Evolutionary conservation across 768 basidiomycete genomes (phyloP), one percentile per base, ranked within the genome.

Genomic region (Pleurotus tuber-regium): DNA sequence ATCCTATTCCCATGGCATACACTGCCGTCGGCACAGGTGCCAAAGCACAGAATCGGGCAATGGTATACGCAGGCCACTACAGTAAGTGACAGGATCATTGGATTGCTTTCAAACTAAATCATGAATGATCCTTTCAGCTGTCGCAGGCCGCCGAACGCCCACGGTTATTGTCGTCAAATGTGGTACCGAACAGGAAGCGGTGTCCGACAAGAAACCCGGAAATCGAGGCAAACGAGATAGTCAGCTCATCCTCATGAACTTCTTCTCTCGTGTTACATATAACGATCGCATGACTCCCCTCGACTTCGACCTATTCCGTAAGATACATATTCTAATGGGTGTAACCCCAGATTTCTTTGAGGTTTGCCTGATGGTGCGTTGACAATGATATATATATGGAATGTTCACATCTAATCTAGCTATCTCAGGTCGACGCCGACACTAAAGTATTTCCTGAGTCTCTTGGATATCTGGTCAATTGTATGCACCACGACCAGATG

Each of bases 21-120:
- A 70, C 79, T 51, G 90, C 97, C 2, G 92, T 99, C 24, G 97
- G 93, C 2, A 82, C 87, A 7, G 96, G 97, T 2, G 70, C 83
- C 16, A 98, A 98, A 74, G 79, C 78, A 48, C 86, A 94, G 64
- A 99, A 99, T 61, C 80, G 93, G 50, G 96, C 96, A 5, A 91
- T 97, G 91, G 90, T 98, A 16, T 98, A 99, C 74, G 97, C 97
- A 46, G 97, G 97, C n/a, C 96, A 99, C 74, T 98, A 98, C 69
- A 90, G 93, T 95, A 66, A 65, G 92, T 80, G 26, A 55, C 52
- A 44, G 36, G 33, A 41, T 49, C 30, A 41, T 23, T 39, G 31
- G 8, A 38, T 21, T 16, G 11, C 4, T 41, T 12, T 28, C 43
- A 43, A n/a, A 41, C n/a, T 3, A 41, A 16, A 33, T 59, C 19